Base-by-base conservation (phyloP, 352 stramenopile species). In the Peronospora farinosa region DNA sequence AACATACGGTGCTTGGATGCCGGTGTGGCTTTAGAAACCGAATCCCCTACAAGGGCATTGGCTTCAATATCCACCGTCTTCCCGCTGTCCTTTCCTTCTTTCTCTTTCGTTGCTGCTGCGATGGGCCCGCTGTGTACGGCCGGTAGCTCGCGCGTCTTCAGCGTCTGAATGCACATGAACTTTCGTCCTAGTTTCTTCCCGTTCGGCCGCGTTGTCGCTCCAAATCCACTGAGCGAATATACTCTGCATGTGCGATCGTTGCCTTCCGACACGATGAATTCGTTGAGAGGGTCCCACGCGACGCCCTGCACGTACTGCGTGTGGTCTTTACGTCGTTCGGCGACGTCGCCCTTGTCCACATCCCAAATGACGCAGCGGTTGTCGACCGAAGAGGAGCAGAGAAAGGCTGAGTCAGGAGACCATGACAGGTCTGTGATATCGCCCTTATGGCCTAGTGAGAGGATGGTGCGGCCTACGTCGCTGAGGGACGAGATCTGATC, bases 291-390 rank as follows among this genome's bases (percentile, higher is more conserved):
- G 67, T 98, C 95, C 74, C 92, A 98, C 2, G 88, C 74, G n/a
- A 96, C 93, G 33, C 95, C 95, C 67, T 98, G 95, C 39, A 98
- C 92, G 67, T 97, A 98, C 60, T 97, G 86, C 35, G 75, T 94
- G 65, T 98, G 95, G 65, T 98, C 94, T 43, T 89, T 81, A 70
- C 88, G 62, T 27, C 70, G 64, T 70, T 92, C 90, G 55, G 92
- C 60, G 64, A 94, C 60, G 44, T 89, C 65, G 32, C 74, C 72
- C 27, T 75, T 87, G 30, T 80, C 67, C 7, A 84, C 64, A 72
- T 97, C 85, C 73, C 80, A 97, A 37, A 97, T 86, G 10, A 92
- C 74, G 8, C 84, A 80, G 32, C 80, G 84, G 52, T 97, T 96
- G 73, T 98, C 95, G 7, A 98, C 82, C 2, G 85, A 97, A 11